Base-by-base conservation (phyloP, 2,329 filamentous ascomycete genomes). In the Diaporthe batatas region DNA sequence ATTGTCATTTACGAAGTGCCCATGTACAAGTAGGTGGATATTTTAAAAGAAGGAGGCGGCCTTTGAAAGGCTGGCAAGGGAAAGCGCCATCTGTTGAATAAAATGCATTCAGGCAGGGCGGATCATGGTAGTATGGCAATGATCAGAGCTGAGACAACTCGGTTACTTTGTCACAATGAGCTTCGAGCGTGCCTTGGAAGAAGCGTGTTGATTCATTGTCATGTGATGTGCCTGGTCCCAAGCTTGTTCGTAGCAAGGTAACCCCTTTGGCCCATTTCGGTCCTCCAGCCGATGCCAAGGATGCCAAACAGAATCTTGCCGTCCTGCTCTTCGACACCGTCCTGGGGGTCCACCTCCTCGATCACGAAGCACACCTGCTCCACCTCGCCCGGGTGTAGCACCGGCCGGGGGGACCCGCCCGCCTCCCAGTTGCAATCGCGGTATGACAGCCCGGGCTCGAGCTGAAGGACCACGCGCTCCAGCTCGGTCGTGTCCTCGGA, bases 191-290 rank as follows among this genome's bases (percentile, higher is more conserved):
- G 32, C 49, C 23, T 64, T 29, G 29, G 49, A 53, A 42, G 39
- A 42, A 42, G 0, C 39, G 6, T 3, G 39, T 42, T 42, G 12
- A 42, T 14, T 14, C 16, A 10, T 34, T 62, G 47, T 62, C 68
- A 70, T 18, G 29, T 23, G 34, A 70, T 8, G 34, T 77, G 62
- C 76, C 87, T 86, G 71, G 88, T 87, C 16, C 90, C 89, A 75
- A 97, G 84, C 86, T 93, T 96, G 12, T 95, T 95, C 8, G 96
- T 99, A 57, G 92, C 94, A 79, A 99, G 85, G 77, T 91, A 95
- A 0, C 96, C 96, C 77, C 90, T 89, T 82, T 96, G 96, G 0
- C 96, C 96, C 92, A 98, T 95, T 75, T 93, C 90, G 49, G 93
- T 93, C 75, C 94, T 89, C 96, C 96, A 99, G 70, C 94, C 92